Base-by-base conservation (phyloP, 1,284 basidiomycete species). In the Exsudoporus floridanus region DNA sequence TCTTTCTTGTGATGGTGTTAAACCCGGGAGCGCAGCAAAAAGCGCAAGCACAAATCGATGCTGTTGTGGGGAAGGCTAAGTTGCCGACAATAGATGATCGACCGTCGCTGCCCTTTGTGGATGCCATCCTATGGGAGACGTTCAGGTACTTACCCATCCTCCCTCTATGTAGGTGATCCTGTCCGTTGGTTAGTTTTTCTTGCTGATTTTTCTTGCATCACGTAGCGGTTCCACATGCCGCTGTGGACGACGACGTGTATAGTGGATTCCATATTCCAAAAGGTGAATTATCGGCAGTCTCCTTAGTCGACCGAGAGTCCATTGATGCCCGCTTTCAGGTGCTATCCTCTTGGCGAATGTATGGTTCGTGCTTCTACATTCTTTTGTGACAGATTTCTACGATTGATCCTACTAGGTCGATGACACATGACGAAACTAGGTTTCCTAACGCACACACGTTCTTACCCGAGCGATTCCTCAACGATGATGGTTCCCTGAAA, bases 1-100 rank as follows among this genome's bases (percentile, higher is more conserved):
- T 63, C 28, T 54, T 65, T 35, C 49, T 63, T 12, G 33, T 53
- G 35, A 64, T 63, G 60, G 40, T 51, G 40, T 19, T 60, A n/a
- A 50, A 55, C 35, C 54, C 54, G 8, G 36, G 7, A 7, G 49
- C 25, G 14, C 59, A 61, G 31, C 28, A 51, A 37, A 55, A 34
- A 18, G 60, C 52, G 1, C 60, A 62, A 27, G 42, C 53, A 27
- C 52, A 62, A 30, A 50, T 62, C 0, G 53, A 63, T 30, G 33
- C 49, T 16, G 56, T 59, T 1, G 48, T 62, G 0, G 54, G 62
- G 1, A 50, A 35, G 4, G 14, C 9, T 1, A 51, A 57, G 28
- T 31, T 62, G 13, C 60, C 60, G 5, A 53, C 46, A 2, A 37
- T 53, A 1, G 35, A 53, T 3, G 61, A 62, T 50, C 52, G 57